Evolutionary conservation across 2,329 filamentous ascomycete species (phyloP).

Genomic region (Monilinia fructicola): DNA sequence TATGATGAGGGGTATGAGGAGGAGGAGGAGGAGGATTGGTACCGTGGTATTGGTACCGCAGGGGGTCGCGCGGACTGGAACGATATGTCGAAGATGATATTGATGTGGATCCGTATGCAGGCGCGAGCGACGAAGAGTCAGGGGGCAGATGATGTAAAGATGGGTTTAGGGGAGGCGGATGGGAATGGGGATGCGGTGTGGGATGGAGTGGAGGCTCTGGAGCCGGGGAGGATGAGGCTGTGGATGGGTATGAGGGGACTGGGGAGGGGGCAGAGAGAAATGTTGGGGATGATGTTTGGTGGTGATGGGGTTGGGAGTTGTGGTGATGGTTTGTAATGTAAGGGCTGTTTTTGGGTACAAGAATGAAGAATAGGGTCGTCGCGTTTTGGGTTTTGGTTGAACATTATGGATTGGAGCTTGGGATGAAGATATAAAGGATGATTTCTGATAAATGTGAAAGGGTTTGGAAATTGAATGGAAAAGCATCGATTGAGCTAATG

Average conservation of each 20-base stretch:
- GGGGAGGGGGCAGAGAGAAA: not conserved
- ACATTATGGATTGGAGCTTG: not conserved
- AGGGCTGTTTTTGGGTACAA: no score
- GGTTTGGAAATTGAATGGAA: not conserved
- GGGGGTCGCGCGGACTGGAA: not conserved
- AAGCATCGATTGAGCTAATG: not conserved
- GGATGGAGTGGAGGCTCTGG: not conserved
- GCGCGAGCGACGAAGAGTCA: not conserved
- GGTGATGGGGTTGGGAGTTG: not conserved
- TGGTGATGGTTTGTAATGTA: not conserved
- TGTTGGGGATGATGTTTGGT: conserved; percentile 2
- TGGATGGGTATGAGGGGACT: not conserved
- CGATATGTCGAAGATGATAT: conserved; percentile 7
- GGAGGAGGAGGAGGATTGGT: not conserved
- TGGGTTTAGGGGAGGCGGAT: not conserved
- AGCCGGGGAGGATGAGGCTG: conserved; percentile 2
- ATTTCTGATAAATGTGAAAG: no score
- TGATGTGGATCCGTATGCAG: conserved; percentile 1
- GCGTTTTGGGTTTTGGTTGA: no score
- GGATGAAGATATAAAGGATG: not conserved
- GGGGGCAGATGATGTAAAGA: not conserved
- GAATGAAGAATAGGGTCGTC: no score
- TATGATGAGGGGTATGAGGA: conserved; percentile 1
- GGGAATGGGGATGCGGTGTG: not conserved
- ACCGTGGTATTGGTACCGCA: not conserved